Conservation (phyloP, 805 yeast species). For the Kodamaea leandrae region DNA sequence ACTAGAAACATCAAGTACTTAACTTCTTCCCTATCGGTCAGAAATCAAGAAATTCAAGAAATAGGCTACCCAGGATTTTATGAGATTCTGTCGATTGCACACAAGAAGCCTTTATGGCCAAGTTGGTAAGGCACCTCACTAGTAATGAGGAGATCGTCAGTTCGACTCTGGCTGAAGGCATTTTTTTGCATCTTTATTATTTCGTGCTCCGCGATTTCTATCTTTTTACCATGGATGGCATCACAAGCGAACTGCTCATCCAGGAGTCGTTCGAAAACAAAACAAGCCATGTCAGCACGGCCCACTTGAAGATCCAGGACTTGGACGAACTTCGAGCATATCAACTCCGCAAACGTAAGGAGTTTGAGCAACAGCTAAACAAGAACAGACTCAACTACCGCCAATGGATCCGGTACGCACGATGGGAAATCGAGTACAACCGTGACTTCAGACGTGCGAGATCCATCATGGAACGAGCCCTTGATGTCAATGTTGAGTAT, state of each 20-base stretch:
- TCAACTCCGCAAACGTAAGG: conserved; percentile 75
- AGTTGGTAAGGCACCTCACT: conserved; percentile 21
- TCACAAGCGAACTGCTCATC: conserved; percentile 38
- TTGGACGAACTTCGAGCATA: conserved; percentile 74
- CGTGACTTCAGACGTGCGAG: conserved; percentile 78
- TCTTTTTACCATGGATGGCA: conserved; percentile 13
- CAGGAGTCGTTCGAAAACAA: conserved; percentile 32
- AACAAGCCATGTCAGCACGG: conserved; percentile 24
- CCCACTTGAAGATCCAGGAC: conserved; percentile 50
- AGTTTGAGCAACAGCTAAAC: conserved; percentile 83
- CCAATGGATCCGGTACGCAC: conserved; percentile 92
- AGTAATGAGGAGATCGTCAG: conserved; percentile 21
- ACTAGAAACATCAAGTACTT: too few relatives aligned
- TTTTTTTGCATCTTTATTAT: conserved; percentile 4
- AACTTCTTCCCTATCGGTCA: neutral
- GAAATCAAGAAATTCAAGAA: too few relatives aligned
- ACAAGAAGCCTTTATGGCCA: conserved; percentile 17
- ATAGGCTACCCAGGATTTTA: too few relatives aligned
- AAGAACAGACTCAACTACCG: conserved; percentile 77
- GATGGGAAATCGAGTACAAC: conserved; percentile 74
- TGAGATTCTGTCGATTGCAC: too few relatives aligned
- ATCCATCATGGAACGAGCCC: conserved; percentile 83
- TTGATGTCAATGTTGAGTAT: conserved; percentile 70
- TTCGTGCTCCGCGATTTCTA: neutral
- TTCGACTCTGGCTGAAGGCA: conserved; percentile 21